Evolutionary conservation across 1,284 basidiomycete genomes (phyloP).

Genomic region (Polyporus tsugae): DNA sequence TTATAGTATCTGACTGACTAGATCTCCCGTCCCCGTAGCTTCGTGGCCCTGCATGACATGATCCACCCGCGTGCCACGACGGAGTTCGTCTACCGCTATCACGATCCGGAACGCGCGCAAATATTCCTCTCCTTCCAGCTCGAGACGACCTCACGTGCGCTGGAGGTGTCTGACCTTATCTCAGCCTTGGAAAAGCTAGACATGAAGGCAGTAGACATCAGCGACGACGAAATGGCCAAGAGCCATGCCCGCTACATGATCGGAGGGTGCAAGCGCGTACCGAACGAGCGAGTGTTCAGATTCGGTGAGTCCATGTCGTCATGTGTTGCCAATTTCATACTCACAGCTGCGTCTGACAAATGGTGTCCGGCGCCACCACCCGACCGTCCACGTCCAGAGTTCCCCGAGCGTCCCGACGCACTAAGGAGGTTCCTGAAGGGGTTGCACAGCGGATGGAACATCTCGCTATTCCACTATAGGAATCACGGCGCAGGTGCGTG

Average conservation of each 20-base stretch:
- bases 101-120: slow-evolving; percentile 73
- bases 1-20: not conserved
- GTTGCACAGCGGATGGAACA: slow-evolving; percentile 90
- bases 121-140: slow-evolving; percentile 94
- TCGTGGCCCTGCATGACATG: slow-evolving; percentile 85
- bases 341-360: slow-evolving; percentile 4
- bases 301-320: slow-evolving; percentile 71
- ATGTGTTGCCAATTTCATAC: not conserved
- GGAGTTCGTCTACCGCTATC: slow-evolving; percentile 97
- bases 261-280: slow-evolving; percentile 81
- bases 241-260: slow-evolving; percentile 95
- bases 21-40: slow-evolving; percentile 58
- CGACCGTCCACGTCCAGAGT: slow-evolving; percentile 69
- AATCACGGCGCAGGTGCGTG: slow-evolving; percentile 90
- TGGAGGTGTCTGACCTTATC: slow-evolving; percentile 78
- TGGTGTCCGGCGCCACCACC: not conserved
- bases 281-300: slow-evolving; percentile 90
- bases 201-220: slow-evolving; percentile 91
- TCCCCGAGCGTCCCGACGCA: slow-evolving; percentile 95
- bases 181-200: slow-evolving; percentile 66
- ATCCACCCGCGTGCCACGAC: slow-evolving; percentile 94
- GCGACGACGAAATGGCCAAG: slow-evolving; percentile 96
- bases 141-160: slow-evolving; percentile 64
- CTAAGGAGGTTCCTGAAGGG: slow-evolving; percentile 89
- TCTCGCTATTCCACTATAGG: slow-evolving; percentile 96